These are phyloP conservation scores for Protea cynaroides DNA, from an alignment of 164 flowering plant species.

Conservation along the genomic window DNA sequence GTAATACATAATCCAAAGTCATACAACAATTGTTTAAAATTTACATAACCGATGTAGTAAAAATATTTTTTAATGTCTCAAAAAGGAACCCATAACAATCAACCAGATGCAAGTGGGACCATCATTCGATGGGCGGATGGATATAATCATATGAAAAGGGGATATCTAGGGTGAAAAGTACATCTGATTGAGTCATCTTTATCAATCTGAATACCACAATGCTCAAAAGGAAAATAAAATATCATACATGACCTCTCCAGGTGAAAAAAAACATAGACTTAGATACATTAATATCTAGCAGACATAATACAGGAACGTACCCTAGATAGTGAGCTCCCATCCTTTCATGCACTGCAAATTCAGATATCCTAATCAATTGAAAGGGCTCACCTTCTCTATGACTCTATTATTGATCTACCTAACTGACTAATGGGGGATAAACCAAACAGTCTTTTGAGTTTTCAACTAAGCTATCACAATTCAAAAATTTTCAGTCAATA, in stretches of 20 bases:
- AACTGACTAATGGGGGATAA: no score
- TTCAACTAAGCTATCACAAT: no score
- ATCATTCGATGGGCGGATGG: neutral
- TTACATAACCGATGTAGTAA: neutral
- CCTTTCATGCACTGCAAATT: neutral
- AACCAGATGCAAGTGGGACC: neutral
- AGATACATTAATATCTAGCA: neutral
- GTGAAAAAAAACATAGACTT: neutral
- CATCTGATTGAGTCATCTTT: neutral
- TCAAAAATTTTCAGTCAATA: no score
- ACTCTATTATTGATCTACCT: neutral
- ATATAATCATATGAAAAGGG: neutral
- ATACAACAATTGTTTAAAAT: neutral
- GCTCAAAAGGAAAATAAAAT: neutral
- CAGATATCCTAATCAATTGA: neutral
- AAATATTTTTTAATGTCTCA: neutral
- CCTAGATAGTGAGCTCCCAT: neutral
- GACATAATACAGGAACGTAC: neutral
- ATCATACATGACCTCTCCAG: neutral
- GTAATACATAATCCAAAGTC: conserved; percentile 4
- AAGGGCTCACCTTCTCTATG: no score
- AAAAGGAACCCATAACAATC: neutral
- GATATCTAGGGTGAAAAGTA: neutral
- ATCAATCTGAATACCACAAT: neutral
- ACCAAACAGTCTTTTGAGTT: no score